These are phyloP conservation scores for Pichia sorboxylosa DNA, from an alignment of 1,139 yeast genomes.

Conservation along the genomic window DNA sequence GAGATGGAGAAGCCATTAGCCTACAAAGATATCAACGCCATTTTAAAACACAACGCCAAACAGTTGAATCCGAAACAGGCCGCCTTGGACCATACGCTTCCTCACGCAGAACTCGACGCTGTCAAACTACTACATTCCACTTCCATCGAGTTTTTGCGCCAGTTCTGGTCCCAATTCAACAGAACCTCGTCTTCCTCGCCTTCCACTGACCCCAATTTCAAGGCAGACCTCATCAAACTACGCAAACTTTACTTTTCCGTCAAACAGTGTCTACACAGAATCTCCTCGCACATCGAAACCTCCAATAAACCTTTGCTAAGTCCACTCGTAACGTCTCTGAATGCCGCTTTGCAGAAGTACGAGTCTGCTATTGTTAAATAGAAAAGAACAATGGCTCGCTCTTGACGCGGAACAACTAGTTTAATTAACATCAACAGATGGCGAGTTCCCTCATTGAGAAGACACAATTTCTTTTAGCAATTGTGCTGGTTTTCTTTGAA, in stretches of 20 bases:
- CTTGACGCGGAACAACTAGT: no score
- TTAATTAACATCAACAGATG: no score
- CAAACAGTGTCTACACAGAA: constrained; percentile 35
- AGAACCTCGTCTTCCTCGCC: constrained; percentile 25
- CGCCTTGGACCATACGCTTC: constrained; percentile 8
- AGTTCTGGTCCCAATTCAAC: constrained; percentile 56
- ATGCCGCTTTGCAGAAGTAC: constrained; percentile 29
- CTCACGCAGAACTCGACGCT: constrained; percentile 25
- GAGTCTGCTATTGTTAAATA: constrained; percentile 21
- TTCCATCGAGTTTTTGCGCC: constrained; percentile 57
- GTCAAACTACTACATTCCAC: constrained; percentile 49
- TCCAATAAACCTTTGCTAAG: constrained; percentile 20
- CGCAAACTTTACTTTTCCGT: constrained; percentile 37
- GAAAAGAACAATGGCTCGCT: no score
- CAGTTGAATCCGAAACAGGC: constrained; percentile 27
- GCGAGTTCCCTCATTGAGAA: no score
- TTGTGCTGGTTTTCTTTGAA: no score
- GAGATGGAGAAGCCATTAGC: constrained; percentile 32
- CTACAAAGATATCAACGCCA: constrained; percentile 35
- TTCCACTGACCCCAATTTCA: constrained; percentile 41
- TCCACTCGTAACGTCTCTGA: constrained; percentile 29
- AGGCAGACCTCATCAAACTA: constrained; percentile 26
- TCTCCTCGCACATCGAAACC: constrained; percentile 25
- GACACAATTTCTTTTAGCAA: no score
- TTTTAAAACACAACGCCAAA: constrained; percentile 46